Evolutionary conservation across 2,329 filamentous ascomycete species (phyloP).

Genomic region (Graphilbum sp.): DNA sequence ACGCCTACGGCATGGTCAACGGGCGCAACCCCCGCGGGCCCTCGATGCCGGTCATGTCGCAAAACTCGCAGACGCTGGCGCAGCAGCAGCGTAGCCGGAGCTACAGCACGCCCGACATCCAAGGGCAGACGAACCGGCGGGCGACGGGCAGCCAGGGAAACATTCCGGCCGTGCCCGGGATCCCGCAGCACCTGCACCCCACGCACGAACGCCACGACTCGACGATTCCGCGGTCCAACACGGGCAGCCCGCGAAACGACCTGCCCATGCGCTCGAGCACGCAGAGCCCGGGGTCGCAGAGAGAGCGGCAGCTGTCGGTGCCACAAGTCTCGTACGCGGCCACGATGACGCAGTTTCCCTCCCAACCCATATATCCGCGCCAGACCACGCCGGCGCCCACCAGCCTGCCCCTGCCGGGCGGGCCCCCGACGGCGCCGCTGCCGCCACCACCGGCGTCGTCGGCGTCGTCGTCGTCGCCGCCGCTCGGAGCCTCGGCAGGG

Average conservation of each 20-base stretch:
- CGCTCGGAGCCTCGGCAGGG: conserved; percentile 17
- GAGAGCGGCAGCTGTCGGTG: conserved; percentile 36
- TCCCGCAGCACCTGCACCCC: conserved; percentile 51
- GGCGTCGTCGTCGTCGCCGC: conserved; percentile 15
- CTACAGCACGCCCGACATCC: conserved; percentile 90
- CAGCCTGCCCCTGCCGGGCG: conserved; percentile 5
- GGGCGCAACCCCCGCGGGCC: conserved; percentile 53
- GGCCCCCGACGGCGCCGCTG: not conserved
- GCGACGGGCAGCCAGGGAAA: conserved; percentile 32
- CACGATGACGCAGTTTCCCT: conserved; percentile 38
- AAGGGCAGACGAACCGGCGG: conserved; percentile 47
- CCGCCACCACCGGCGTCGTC: conserved; percentile 12
- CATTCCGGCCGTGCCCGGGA: conserved; percentile 58
- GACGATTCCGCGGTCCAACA: conserved; percentile 61
- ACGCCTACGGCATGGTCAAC: conserved; percentile 42
- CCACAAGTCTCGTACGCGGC: conserved; percentile 28
- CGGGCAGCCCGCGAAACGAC: conserved; percentile 56
- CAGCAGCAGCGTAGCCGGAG: conserved; percentile 66
- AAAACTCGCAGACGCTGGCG: conserved; percentile 34
- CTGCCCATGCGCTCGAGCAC: conserved; percentile 52
- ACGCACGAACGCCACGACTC: conserved; percentile 36
- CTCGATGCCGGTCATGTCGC: conserved; percentile 55
- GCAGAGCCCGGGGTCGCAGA: conserved; percentile 52
- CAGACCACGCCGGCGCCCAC: conserved; percentile 26
- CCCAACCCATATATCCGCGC: conserved; percentile 34